Percentiles rank a stretch among this genome's conserved stretches.
Evolutionary conservation across 164 flowering plant genomes (phyloP).

Genomic region (Stephania yunnanensis): DNA sequence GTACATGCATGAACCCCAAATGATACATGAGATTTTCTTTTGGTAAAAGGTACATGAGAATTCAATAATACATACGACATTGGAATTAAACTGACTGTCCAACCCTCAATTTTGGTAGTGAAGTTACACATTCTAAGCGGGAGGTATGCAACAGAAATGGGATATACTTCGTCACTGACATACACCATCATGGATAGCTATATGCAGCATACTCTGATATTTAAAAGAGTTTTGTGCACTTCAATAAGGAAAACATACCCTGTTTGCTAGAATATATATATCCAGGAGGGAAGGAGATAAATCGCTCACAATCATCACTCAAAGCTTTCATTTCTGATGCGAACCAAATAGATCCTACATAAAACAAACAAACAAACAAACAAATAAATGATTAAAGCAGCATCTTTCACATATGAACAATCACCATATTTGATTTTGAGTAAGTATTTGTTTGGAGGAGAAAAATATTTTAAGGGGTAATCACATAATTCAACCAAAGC

Average conservation of each 20-base stretch:
- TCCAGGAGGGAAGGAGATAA: constrained; percentile 76
- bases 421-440: background rate
- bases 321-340: constrained; percentile 99
- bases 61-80: too few species aligned
- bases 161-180: background rate
- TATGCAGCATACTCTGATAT: background rate
- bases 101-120: background rate
- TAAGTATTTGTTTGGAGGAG: background rate
- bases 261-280: constrained; percentile 89
- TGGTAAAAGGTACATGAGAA: too few species aligned
- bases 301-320: constrained; percentile 96
- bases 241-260: constrained; percentile 38
- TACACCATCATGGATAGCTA: background rate
- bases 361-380: background rate
- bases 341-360: constrained; percentile 88
- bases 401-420: background rate
- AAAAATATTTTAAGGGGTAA: background rate
- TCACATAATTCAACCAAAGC: background rate
- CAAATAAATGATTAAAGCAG: background rate
- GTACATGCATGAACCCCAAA: too few species aligned
- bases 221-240: background rate
- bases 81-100: too few species aligned
- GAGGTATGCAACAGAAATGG: background rate
- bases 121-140: background rate
- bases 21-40: too few species aligned